Conservation (phyloP, 106 monocot species). For the Iris macrosiphon region DNA sequence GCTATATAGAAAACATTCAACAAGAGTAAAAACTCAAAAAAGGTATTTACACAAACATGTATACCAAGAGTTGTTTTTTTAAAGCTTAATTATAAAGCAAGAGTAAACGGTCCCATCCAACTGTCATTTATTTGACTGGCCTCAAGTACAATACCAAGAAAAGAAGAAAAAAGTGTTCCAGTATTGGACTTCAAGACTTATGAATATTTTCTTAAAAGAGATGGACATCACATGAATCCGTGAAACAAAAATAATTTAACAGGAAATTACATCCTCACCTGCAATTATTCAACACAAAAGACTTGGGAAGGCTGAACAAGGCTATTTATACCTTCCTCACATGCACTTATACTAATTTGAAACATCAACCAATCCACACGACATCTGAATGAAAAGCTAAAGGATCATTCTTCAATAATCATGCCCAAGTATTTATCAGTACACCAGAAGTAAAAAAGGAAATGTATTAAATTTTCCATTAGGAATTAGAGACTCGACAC, state of each 20-base stretch:
- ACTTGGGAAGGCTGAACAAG: neutral
- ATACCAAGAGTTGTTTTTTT: too few relatives aligned
- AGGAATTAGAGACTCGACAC: too few relatives aligned
- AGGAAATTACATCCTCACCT: constrained; percentile 8
- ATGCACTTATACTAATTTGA: too few relatives aligned
- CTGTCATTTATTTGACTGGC: neutral
- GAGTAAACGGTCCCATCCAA: neutral
- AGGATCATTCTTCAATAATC: too few relatives aligned
- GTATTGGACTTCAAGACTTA: constrained; percentile 1
- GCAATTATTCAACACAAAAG: constrained; percentile 31
- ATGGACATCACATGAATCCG: neutral
- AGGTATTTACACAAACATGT: too few relatives aligned
- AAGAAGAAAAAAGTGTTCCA: neutral
- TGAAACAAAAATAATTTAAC: neutral
- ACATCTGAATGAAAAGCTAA: too few relatives aligned
- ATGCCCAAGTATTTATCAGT: too few relatives aligned
- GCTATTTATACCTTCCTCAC: neutral
- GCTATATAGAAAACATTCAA: too few relatives aligned
- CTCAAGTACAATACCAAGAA: neutral
- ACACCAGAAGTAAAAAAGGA: too few relatives aligned
- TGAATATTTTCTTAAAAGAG: neutral
- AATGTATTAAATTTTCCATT: too few relatives aligned
- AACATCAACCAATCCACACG: too few relatives aligned
- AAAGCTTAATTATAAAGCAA: neutral
- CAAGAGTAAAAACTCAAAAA: too few relatives aligned